A percentile compares a stretch with the other conserved stretches of the same genome.
These are phyloP conservation scores for Claviceps cyperi DNA, from an alignment of 2,329 filamentous ascomycete species.

Conservation along the genomic window DNA sequence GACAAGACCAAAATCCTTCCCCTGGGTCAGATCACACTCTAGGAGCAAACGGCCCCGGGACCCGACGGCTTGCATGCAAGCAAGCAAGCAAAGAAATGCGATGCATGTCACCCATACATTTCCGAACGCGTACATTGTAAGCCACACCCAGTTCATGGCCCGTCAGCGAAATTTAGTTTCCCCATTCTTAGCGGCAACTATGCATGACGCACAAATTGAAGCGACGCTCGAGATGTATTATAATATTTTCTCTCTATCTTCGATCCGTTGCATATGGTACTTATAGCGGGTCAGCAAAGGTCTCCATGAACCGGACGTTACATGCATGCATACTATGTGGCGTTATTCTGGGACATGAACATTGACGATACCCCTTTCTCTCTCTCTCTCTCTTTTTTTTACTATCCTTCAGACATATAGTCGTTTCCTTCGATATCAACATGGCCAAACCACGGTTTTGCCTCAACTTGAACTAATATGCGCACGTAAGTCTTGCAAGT, in stretches of 20 bases:
- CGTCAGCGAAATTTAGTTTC: neutral
- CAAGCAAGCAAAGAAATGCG: neutral
- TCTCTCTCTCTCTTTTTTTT: neutral
- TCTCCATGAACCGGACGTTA: neutral
- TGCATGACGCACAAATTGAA: neutral
- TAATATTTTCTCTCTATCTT: neutral
- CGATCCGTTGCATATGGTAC: neutral
- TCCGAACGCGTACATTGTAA: constrained; percentile 1
- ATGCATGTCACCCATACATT: neutral
- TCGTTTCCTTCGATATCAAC: neutral
- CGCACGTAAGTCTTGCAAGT: constrained; percentile 1
- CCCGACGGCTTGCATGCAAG: neutral
- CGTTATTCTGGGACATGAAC: constrained; percentile 3
- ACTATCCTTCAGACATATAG: neutral
- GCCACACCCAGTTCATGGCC: constrained; percentile 1
- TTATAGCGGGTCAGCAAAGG: neutral
- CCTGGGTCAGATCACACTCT: constrained; percentile 31
- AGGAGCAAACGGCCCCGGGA: neutral
- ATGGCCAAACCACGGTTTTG: neutral
- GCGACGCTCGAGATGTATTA: neutral
- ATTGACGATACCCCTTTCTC: constrained; percentile 4
- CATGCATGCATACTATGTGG: constrained; percentile 1
- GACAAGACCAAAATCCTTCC: constrained; percentile 50
- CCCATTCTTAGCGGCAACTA: neutral
- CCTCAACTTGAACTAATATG: neutral